Evolutionary conservation across 768 basidiomycete species (phyloP).

Genomic region (Rhizopogon sp.): DNA sequence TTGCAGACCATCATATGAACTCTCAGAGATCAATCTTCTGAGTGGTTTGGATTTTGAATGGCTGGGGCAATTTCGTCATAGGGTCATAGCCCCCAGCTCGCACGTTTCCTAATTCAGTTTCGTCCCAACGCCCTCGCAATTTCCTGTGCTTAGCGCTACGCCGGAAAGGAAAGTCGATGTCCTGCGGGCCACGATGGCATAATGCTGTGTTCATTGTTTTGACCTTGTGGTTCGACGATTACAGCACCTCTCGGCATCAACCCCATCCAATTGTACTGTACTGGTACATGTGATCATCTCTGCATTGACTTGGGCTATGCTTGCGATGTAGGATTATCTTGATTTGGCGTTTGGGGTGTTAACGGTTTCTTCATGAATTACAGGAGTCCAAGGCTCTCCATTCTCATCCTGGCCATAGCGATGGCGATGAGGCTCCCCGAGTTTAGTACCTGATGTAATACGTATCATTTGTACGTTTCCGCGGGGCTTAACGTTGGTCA

Average conservation of each 20-base stretch:
- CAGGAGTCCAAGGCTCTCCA: not conserved
- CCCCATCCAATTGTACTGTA: not conserved
- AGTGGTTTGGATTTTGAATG: not conserved
- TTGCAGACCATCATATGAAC: not conserved
- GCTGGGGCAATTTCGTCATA: not conserved
- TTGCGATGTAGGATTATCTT: not conserved
- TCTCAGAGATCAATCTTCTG: not conserved
- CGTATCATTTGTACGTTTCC: not conserved
- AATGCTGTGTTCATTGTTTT: not conserved
- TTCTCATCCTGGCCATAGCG: too few species aligned
- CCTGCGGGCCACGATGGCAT: not conserved
- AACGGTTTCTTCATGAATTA: not conserved
- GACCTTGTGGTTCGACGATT: not conserved
- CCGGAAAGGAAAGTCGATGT: not conserved
- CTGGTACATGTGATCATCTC: not conserved
- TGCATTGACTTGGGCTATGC: not conserved
- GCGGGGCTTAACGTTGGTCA: not conserved
- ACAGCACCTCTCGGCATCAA: not conserved
- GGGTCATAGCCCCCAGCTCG: not conserved
- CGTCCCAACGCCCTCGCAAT: not conserved
- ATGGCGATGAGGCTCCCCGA: not conserved
- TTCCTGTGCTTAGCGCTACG: constrained; percentile 1
- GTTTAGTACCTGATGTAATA: not conserved
- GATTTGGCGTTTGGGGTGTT: not conserved
- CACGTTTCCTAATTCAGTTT: not conserved